These are phyloP conservation scores for Aegilops speltoides DNA, from an alignment of 176 grass and related monocot genomes.

Conservation along the genomic window DNA sequence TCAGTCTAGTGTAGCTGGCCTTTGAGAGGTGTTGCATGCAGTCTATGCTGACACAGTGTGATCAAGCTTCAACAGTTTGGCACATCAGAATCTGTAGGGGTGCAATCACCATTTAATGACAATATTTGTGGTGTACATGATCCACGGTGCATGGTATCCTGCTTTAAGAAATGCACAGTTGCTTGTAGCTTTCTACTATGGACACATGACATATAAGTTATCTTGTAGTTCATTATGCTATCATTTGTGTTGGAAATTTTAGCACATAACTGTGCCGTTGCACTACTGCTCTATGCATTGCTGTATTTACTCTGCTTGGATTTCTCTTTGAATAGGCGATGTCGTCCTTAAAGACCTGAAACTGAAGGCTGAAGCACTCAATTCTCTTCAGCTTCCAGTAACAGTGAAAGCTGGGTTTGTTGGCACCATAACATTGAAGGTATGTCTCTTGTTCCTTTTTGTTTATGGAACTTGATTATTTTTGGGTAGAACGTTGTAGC, in stretches of 20 bases:
- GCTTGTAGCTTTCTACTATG: background rate
- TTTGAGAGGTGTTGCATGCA: slow-evolving; percentile 7
- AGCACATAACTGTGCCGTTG: background rate
- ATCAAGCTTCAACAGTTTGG: background rate
- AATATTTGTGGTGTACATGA: background rate
- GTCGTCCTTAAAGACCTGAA: slow-evolving; percentile 98
- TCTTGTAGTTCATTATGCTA: background rate
- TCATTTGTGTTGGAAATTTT: slow-evolving; percentile 21
- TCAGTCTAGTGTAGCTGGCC: background rate
- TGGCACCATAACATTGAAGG: slow-evolving; percentile 98
- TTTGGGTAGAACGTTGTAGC: background rate
- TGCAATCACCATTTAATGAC: slow-evolving; percentile 9
- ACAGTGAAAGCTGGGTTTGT: slow-evolving; percentile 99
- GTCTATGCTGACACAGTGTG: background rate
- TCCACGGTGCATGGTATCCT: background rate
- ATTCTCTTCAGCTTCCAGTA: slow-evolving; percentile 92
- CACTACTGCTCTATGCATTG: background rate
- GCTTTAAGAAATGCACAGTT: background rate
- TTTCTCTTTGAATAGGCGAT: slow-evolving; percentile 66
- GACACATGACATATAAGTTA: background rate
- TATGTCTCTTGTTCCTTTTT: slow-evolving; percentile 34
- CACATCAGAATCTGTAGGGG: background rate
- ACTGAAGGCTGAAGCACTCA: slow-evolving; percentile 93
- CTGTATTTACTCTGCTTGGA: slow-evolving; percentile 33
- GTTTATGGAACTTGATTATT: slow-evolving; percentile 11